A percentile compares a stretch with the other conserved stretches of the same genome.
These are phyloP conservation scores for Coemansia sp. DNA, from an alignment of 192 early-diverging fungal species.

Conservation along the genomic window DNA sequence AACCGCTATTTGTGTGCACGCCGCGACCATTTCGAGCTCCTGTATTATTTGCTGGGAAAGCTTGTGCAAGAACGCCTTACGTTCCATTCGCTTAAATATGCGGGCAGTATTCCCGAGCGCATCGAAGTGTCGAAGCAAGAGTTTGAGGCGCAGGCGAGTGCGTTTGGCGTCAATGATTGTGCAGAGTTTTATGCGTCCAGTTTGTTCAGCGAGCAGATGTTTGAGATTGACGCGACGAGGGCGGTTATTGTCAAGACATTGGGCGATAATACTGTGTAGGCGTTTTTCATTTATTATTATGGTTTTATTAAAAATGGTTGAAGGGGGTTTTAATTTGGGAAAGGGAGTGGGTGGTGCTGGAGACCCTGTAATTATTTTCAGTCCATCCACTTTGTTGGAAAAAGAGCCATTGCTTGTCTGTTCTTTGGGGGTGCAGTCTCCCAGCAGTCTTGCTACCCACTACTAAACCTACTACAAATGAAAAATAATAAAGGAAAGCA, in stretches of 20 bases:
- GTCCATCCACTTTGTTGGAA: not conserved
- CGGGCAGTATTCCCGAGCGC: constrained; percentile 55
- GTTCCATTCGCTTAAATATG: constrained; percentile 66
- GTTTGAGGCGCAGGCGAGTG: constrained; percentile 60
- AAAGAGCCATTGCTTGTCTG: too few relatives aligned
- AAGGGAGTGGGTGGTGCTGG: not conserved
- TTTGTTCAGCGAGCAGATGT: constrained; percentile 54
- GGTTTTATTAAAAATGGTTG: constrained; percentile 1
- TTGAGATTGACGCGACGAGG: constrained; percentile 24
- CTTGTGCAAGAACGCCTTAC: constrained; percentile 75
- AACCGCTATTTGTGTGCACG: constrained; percentile 77
- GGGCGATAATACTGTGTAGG: not conserved
- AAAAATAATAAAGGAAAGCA: too few relatives aligned
- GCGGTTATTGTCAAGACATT: constrained; percentile 46
- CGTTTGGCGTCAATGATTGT: constrained; percentile 62
- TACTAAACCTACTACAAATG: too few relatives aligned
- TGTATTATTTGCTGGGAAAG: constrained; percentile 72
- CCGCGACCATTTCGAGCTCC: constrained; percentile 78
- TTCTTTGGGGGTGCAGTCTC: too few relatives aligned
- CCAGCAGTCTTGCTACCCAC: too few relatives aligned
- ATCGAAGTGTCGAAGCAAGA: constrained; percentile 62
- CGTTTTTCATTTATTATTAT: constrained; percentile 1
- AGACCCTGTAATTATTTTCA: not conserved
- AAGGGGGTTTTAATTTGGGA: not conserved
- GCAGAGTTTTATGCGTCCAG: constrained; percentile 56